phyloP scores from a whole-genome alignment of 495 filamentous ascomycete species.

The Astrothelium subdiscretum region DNA sequence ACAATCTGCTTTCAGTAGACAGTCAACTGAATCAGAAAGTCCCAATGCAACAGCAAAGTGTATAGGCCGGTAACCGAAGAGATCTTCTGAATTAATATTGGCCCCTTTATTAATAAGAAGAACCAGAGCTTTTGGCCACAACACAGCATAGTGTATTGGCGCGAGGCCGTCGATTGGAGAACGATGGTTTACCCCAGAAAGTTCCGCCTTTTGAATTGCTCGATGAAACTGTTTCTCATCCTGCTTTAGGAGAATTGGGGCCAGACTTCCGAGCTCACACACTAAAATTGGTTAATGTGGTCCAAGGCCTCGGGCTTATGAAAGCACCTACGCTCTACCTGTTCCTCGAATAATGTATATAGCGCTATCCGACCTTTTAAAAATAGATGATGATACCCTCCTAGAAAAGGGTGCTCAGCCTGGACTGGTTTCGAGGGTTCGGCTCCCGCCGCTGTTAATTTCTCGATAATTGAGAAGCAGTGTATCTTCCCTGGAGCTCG shows the following conservation, averaged over 20 bases:
- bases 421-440: slow-evolving; percentile 4
- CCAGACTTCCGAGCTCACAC: not conserved
- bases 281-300: not conserved
- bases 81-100: slow-evolving; percentile 3
- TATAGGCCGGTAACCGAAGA: not conserved
- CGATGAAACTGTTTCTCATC: not conserved
- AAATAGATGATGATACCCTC: too few relatives aligned
- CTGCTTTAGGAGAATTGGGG: not conserved
- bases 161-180: not conserved
- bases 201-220: not conserved
- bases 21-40: slow-evolving; percentile 1
- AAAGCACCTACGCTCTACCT: slow-evolving; percentile 4
- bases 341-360: slow-evolving; percentile 3
- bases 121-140: not conserved
- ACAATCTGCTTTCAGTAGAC: slow-evolving; percentile 3
- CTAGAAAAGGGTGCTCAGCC: too few relatives aligned
- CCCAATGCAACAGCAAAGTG: slow-evolving; percentile 6
- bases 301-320: not conserved
- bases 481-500: not conserved
- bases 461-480: not conserved
- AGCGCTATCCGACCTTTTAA: not conserved
- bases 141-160: not conserved
- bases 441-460: not conserved
- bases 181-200: not conserved
- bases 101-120: slow-evolving; percentile 3